Evolutionary conservation across 2,329 filamentous ascomycete species (phyloP).

Genomic region (Diaporthe velutina): DNA sequence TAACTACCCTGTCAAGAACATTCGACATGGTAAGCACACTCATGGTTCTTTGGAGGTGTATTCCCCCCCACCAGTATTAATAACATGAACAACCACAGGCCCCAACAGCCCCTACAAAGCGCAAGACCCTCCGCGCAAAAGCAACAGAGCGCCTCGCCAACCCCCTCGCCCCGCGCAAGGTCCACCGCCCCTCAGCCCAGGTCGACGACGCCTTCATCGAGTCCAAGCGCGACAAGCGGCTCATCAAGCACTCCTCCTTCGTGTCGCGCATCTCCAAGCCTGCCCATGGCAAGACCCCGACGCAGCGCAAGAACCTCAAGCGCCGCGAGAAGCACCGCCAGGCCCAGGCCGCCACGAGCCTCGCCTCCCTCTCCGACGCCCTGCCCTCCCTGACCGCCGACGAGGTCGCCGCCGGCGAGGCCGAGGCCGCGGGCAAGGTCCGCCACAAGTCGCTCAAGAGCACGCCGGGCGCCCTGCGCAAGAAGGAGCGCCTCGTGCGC

Average conservation of each 20-base stretch:
- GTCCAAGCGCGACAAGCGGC: slow-evolving; percentile 86
- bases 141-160: slow-evolving; percentile 65
- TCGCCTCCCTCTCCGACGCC: slow-evolving; percentile 84
- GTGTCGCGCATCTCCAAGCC: slow-evolving; percentile 80
- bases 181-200: slow-evolving; percentile 63
- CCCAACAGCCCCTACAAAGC: slow-evolving; percentile 60
- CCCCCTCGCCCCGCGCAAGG: slow-evolving; percentile 64
- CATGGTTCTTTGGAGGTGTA: background rate
- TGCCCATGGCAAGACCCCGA: slow-evolving; percentile 43
- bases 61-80: background rate
- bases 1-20: background rate
- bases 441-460: slow-evolving; percentile 81
- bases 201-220: slow-evolving; percentile 72
- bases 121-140: slow-evolving; percentile 69
- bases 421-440: slow-evolving; percentile 64
- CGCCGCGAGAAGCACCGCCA: slow-evolving; percentile 66
- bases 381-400: slow-evolving; percentile 73
- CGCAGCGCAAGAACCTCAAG: slow-evolving; percentile 55
- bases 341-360: slow-evolving; percentile 72
- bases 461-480: slow-evolving; percentile 83
- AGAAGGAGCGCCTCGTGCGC: slow-evolving; percentile 83
- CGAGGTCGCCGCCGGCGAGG: slow-evolving; percentile 58
- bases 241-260: slow-evolving; percentile 85
- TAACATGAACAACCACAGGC: slow-evolving; percentile 39
- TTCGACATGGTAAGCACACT: slow-evolving; percentile 30